Base-by-base conservation (phyloP, 2,329 filamentous ascomycete species). In the Venturia carpophila region DNA sequence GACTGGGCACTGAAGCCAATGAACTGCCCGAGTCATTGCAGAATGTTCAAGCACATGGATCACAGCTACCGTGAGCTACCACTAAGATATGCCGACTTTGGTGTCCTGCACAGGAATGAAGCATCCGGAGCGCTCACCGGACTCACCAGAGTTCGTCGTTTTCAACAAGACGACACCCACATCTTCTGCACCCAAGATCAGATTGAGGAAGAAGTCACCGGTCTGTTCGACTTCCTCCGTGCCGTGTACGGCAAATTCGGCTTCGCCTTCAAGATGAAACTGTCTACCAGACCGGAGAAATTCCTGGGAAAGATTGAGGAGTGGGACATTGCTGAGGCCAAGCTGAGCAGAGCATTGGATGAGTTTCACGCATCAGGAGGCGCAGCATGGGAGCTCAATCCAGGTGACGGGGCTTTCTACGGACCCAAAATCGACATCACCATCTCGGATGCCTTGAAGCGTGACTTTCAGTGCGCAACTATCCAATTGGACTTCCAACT, bases 371-470 rank as follows among this genome's bases (percentile, higher is more conserved):
- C 77, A 24, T 75, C 78, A 60, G 82, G 81, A 63, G 84, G 87
- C 67, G 83, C 86, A 42, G 81, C 86, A 68, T 99, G 94, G 94
- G 89, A 91, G 75, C 81, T 96, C 63, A 96, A 97, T 77, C 89
- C 91, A 67, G 94, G 93, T 66, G 94, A 99, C 71, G 94, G 94
- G 73, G 94, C 94, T 64, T 99, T 97, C 79, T 99, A 99, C 76
- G 94, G 94, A 1, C 94, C 94, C 63, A 99, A 99, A 84, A 96
- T 97, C 71, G 94, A 99, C 72, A 94, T 99, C 73, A 95, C 91
- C 67, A 92, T 99, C 72, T 88, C 87, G 63, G 93, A 97, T 77
- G 91, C 91, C 58, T 81, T 97, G 69, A 86, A 87, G 76, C 85
- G 92, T 74, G 90, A 92, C 67, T 90, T 87, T 80, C 90, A 96